Base-by-base conservation (phyloP, 192 early-diverging fungal genomes). In the Podila epigama region DNA sequence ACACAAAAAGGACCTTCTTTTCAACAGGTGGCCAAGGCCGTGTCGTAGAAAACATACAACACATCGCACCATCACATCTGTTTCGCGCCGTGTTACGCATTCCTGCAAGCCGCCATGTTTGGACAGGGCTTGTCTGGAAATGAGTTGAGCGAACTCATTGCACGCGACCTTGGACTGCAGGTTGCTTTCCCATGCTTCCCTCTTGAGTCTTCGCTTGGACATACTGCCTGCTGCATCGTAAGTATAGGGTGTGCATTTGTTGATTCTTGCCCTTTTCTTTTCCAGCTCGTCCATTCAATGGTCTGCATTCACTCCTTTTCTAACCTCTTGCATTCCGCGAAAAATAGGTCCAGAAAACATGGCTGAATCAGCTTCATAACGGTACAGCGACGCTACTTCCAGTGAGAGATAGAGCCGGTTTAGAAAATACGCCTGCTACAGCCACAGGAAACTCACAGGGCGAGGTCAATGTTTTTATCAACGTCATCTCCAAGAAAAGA, bases 171-270 rank as follows among this genome's bases (percentile, higher is more conserved):
- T n/a, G 62, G 82, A 27, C 79, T 88, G 2, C 79, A 86, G 55
- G 72, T 86, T 22, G 87, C 85, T 0, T 88, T 88, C 75, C 85
- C 87, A 8, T 82, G 80, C 44, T 86, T 85, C 41, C 78, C 85
- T 7, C 81, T 79, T 18, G 84, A 83, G 51, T 70, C 80, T 15
- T 42, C 80, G 18, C 61, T 73, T 13, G 83, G 85, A 10, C 68
- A 79, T 25, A 82, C 80, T 13, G 85, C 84, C 0, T 88, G 87
- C 62, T 85, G 85, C 57, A 82, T 88, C 65, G 87, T 86, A 85
- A 40, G 58, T 27, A n/a, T n/a, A n/a, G n/a, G n/a, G n/a, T n/a
- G n/a, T n/a, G n/a, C n/a, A n/a, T n/a, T n/a, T n/a, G n/a, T n/a
- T n/a, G n/a, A n/a, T n/a, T n/a, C n/a, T n/a, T n/a, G n/a, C n/a